Conservation (phyloP, 2,329 filamentous ascomycete genomes). For the Podosphaera fusca region DNA sequence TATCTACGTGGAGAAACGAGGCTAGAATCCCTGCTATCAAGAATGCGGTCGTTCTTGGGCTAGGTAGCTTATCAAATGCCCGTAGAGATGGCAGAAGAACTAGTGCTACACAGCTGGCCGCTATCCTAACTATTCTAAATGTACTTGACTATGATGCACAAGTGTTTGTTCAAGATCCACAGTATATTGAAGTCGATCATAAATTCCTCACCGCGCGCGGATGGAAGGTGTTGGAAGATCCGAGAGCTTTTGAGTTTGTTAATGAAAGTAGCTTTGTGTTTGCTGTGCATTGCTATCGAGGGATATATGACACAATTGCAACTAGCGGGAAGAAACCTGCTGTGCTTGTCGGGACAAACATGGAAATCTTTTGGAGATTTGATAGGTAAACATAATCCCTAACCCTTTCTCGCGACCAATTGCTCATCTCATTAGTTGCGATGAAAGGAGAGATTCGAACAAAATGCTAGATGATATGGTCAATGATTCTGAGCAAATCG, state of each 20-base stretch:
- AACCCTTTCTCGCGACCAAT: neutral
- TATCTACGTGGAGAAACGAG: conserved; percentile 2
- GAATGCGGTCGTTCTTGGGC: conserved; percentile 13
- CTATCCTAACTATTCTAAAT: conserved; percentile 11
- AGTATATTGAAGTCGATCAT: conserved; percentile 14
- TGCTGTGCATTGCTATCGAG: conserved; percentile 16
- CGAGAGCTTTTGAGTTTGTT: conserved; percentile 12
- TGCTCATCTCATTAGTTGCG: conserved; percentile 4
- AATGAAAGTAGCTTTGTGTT: conserved; percentile 13
- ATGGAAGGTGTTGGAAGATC: conserved; percentile 12
- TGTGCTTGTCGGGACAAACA: conserved; percentile 14
- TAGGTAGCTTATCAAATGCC: conserved; percentile 15
- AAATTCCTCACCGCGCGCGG: conserved; percentile 11
- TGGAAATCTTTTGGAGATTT: conserved; percentile 12
- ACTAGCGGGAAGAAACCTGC: conserved; percentile 8
- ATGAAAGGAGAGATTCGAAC: conserved; percentile 2
- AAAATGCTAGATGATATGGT: conserved; percentile 10
- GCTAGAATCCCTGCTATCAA: conserved; percentile 3
- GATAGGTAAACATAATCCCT: conserved; percentile 6
- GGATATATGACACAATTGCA: conserved; percentile 12
- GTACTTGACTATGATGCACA: conserved; percentile 4
- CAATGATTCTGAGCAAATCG: conserved; percentile 8
- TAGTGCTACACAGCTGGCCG: conserved; percentile 14
- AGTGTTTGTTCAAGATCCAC: conserved; percentile 14
- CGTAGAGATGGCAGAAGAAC: conserved; percentile 12